Percentiles rank a stretch among this genome's conserved stretches.
phyloP scores from a whole-genome alignment of 2,329 filamentous ascomycete genomes.

The Cercospora sojina region DNA sequence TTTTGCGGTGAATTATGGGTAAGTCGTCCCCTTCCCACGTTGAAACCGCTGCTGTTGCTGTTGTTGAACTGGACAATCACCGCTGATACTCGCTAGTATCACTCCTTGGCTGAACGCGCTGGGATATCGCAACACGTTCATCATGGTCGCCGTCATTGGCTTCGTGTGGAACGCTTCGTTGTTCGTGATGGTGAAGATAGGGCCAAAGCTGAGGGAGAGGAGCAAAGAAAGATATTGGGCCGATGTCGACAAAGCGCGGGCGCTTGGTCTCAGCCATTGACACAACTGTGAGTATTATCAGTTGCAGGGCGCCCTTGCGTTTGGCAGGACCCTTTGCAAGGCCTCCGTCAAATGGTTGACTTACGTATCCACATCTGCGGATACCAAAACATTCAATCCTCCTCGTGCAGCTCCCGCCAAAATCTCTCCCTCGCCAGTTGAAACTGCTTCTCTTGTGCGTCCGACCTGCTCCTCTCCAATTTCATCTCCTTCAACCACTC shows the following conservation, averaged over 20 bases:
- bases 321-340: neutral
- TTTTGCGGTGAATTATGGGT: slow-evolving; percentile 51
- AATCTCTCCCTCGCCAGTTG: neutral
- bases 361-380: neutral
- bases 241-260: slow-evolving; percentile 24
- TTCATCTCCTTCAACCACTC: slow-evolving; percentile 10
- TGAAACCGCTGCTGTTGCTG: neutral
- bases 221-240: slow-evolving; percentile 25
- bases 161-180: slow-evolving; percentile 25
- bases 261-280: slow-evolving; percentile 23
- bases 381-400: neutral
- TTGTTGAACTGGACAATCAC: neutral
- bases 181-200: slow-evolving; percentile 23
- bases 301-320: too few relatives aligned
- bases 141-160: slow-evolving; percentile 26
- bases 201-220: slow-evolving; percentile 15
- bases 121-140: slow-evolving; percentile 24
- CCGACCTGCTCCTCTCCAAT: neutral
- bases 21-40: neutral
- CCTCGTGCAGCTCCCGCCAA: neutral
- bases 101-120: slow-evolving; percentile 25
- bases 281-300: neutral
- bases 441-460: neutral
- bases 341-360: neutral
- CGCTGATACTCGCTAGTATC: slow-evolving; percentile 3